These are phyloP conservation scores for Alternaria viburni DNA, from an alignment of 2,329 filamentous ascomycete genomes.

Conservation along the genomic window DNA sequence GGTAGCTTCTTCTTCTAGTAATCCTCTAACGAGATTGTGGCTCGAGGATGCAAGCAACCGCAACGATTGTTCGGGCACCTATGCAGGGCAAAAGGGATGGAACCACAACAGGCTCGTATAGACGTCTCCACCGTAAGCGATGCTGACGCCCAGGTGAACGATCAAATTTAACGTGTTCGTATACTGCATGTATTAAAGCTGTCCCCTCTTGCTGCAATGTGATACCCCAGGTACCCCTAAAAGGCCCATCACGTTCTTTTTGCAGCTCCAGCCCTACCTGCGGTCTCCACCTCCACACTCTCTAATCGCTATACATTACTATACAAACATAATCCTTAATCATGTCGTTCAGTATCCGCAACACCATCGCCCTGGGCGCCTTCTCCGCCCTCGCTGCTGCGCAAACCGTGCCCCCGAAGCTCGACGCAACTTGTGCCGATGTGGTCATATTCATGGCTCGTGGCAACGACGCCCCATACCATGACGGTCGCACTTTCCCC, in stretches of 20 bases:
- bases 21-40: not conserved
- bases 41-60: not conserved
- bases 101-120: not conserved
- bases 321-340: constrained; percentile 23
- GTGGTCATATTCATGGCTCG: constrained; percentile 33
- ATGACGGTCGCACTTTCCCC: constrained; percentile 25
- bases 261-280: not conserved
- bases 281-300: not conserved
- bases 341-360: constrained; percentile 31
- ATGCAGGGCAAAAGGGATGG: not conserved
- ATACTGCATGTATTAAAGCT: not conserved
- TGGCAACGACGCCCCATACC: constrained; percentile 31
- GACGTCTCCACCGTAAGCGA: not conserved
- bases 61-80: not conserved
- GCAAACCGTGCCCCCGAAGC: constrained; percentile 36
- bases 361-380: constrained; percentile 23
- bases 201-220: not conserved
- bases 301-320: not conserved
- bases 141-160: not conserved
- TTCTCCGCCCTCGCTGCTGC: constrained; percentile 17
- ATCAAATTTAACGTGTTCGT: not conserved
- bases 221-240: constrained; percentile 1
- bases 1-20: not conserved
- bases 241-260: constrained; percentile 4
- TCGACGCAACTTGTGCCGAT: constrained; percentile 26